Percentiles rank a stretch among this genome's conserved stretches.
Conservation (phyloP, 306 rosid genomes). For the Dalbergia cultrata region DNA sequence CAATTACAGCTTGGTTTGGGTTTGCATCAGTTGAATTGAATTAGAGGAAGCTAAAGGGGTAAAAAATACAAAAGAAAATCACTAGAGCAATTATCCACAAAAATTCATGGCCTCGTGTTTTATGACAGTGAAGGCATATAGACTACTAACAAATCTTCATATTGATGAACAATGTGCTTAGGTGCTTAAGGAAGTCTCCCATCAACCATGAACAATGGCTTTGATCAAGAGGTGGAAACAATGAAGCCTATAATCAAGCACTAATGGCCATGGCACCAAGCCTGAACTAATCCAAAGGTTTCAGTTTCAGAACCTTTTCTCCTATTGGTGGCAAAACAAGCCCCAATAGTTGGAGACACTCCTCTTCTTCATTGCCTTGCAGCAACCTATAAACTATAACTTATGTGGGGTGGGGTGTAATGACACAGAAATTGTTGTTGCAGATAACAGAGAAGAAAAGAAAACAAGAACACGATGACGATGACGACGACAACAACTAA, state of each 20-base stretch:
- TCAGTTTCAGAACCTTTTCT: neutral
- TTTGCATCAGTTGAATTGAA: neutral
- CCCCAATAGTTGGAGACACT: neutral
- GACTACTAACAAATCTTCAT: neutral
- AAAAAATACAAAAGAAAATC: neutral
- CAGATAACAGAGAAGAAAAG: neutral
- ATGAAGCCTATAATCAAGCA: neutral
- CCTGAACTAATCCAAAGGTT: neutral
- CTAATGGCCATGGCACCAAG: neutral
- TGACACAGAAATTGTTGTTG: neutral
- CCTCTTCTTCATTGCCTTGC: no score
- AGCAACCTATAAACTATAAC: conserved; percentile 10
- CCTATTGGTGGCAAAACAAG: neutral
- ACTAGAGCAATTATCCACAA: no score
- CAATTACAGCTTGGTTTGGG: neutral
- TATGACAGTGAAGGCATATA: no score
- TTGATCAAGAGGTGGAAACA: no score
- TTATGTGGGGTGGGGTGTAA: no score
- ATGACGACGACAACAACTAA: no score
- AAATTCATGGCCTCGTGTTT: no score
- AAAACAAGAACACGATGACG: neutral
- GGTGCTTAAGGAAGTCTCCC: no score
- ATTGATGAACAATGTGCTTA: neutral
- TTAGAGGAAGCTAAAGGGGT: neutral
- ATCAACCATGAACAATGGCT: neutral